Evolutionary conservation across 495 filamentous ascomycete species (phyloP).

Genomic region (Daldinia vernicosa): DNA sequence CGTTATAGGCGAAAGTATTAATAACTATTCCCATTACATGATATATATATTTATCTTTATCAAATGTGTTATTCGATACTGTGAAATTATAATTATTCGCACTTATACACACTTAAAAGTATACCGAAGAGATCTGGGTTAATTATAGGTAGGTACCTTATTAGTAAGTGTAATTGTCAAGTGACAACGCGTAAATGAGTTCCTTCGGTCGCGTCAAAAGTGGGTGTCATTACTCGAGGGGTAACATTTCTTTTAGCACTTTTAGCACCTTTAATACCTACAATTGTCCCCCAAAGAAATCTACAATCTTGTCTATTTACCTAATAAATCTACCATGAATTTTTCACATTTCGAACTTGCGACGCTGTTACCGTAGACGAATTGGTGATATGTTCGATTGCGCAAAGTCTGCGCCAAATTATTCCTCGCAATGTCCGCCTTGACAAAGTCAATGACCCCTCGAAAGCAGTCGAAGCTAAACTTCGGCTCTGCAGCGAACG

Average conservation of each 20-base stretch:
- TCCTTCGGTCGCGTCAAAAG: conserved; percentile 29
- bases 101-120: no score
- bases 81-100: not conserved
- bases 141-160: not conserved
- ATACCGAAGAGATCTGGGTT: not conserved
- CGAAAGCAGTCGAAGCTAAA: conserved; percentile 42
- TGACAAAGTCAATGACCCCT: conserved; percentile 37
- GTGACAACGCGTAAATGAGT: conserved; percentile 36
- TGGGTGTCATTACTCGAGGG: conserved; percentile 30
- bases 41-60: not conserved
- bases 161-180: conserved; percentile 20
- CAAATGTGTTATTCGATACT: not conserved
- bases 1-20: conserved; percentile 25
- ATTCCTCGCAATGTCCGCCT: conserved; percentile 15
- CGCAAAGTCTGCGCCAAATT: not conserved
- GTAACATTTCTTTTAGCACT: conserved; percentile 14
- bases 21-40: not conserved
- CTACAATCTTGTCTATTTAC: not conserved
- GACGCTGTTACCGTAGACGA: not conserved
- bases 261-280: conserved; percentile 10
- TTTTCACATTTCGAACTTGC: not conserved
- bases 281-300: not conserved
- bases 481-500: conserved; percentile 29
- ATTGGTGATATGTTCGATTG: conserved; percentile 10
- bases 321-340: not conserved